Base-by-base conservation (phyloP, 768 basidiomycete species). In the Leccinum broughii region DNA sequence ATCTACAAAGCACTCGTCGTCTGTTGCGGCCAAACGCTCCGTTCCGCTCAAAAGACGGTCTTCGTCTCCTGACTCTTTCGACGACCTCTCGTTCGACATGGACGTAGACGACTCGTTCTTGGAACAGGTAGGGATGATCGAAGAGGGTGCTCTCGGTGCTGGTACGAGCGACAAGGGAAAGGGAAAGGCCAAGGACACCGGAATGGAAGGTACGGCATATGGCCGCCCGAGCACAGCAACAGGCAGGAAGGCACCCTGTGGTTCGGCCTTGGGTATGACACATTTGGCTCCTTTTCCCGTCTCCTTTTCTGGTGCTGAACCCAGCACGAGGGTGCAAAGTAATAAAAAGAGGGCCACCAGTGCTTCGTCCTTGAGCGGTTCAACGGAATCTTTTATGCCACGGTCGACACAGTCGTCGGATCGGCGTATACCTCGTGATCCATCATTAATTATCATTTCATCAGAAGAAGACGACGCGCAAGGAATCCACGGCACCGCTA, bases 81-180 rank as follows among this genome's bases (percentile, higher is more conserved):
- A 74, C 51, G 73, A 75, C 59, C 75, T 77, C 32, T 66, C 73
- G 28, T 68, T 75, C 46, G 73, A 73, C 35, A 64, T 75, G 66
- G 72, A 72, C 13, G 64, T 80, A 49, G 74, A 78, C 51, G 79
- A 76, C 6, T 72, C 65, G 13, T 75, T 83, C 59, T 68, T 81
- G 22, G 77, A 75, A 62, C 77, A 78, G 60, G 65, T 70, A 57
- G 73, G 71, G 35, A 64, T 62, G 65, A 66, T 69, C 35, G 70
- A 72, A 62, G 61, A 62, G 50, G 62, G 64, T 24, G 66, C 62
- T 20, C 58, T 69, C 15, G 53, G 52, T 24, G 57, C 58, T 4
- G 52, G 46, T 10, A 26, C 61, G 48, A 62, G 56, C 35, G 56
- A 51, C 56, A 69, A 63, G n/a, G 62, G 65, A 28, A 72, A 68